These are phyloP conservation scores for Coffea humblotiana DNA, from an alignment of 305 asterid genomes.

Conservation along the genomic window DNA sequence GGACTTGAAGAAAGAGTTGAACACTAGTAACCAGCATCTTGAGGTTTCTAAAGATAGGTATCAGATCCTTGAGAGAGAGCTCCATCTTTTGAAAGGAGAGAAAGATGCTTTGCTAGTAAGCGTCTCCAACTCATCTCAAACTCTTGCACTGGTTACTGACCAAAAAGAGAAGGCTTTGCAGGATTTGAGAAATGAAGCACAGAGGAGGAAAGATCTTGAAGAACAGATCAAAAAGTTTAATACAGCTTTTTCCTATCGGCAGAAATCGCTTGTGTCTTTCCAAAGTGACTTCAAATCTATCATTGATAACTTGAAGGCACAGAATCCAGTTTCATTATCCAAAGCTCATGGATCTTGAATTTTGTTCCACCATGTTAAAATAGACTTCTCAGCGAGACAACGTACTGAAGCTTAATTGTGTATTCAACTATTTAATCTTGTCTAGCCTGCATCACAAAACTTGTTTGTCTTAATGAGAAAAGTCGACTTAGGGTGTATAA, in stretches of 20 bases:
- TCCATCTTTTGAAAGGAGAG: conserved; percentile 57
- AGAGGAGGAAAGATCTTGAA: conserved; percentile 72
- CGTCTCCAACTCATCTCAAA: conserved; percentile 48
- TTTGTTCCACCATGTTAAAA: not conserved
- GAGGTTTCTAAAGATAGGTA: conserved; percentile 54
- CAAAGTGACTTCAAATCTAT: conserved; percentile 61
- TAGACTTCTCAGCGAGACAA: not conserved
- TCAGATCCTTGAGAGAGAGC: conserved; percentile 65
- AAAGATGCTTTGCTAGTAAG: conserved; percentile 40
- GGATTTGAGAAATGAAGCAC: conserved; percentile 58
- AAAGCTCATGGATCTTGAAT: conserved; percentile 62
- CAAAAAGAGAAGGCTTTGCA: conserved; percentile 57
- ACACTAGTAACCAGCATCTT: conserved; percentile 44
- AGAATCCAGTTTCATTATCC: conserved; percentile 54
- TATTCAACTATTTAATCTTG: not conserved
- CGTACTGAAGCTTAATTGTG: not conserved
- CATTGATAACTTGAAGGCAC: conserved; percentile 52
- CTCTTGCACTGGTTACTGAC: conserved; percentile 45
- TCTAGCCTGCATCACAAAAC: not conserved
- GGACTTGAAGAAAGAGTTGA: conserved; percentile 61
- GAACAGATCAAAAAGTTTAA: conserved; percentile 65
- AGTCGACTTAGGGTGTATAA: not conserved
- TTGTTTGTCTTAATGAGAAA: not conserved
- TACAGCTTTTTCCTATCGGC: conserved; percentile 59
- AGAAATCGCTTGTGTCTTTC: conserved; percentile 53